Evolutionary conservation across 2,329 filamentous ascomycete species (phyloP).

Genomic region (Nemania abortiva): DNA sequence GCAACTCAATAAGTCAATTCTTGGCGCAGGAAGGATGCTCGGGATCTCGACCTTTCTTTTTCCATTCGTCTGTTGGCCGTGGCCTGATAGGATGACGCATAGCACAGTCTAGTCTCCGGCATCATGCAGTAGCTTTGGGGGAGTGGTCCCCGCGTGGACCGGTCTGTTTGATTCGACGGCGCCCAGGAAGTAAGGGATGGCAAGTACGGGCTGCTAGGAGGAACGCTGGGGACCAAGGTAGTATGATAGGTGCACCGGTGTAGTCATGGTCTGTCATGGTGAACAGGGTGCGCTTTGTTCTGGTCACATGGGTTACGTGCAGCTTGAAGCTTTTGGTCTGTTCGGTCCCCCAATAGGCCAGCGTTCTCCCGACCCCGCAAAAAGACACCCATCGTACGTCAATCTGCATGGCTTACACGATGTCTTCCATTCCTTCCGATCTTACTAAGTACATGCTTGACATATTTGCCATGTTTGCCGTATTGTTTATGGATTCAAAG

Average conservation of each 20-base stretch:
- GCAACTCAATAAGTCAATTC: conserved; percentile 22
- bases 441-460: conserved; percentile 7
- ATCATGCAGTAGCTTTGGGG: conserved; percentile 34
- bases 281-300: conserved; percentile 29
- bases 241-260: conserved; percentile 38
- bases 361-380: conserved; percentile 32
- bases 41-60: conserved; percentile 32
- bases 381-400: conserved; percentile 31
- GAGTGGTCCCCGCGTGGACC: conserved; percentile 29
- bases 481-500: neutral
- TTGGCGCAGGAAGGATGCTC: conserved; percentile 31
- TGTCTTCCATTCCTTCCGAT: conserved; percentile 10
- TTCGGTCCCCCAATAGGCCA: conserved; percentile 18
- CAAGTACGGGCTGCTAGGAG: conserved; percentile 4
- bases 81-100: conserved; percentile 35
- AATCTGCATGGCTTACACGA: conserved; percentile 34
- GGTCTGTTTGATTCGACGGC: conserved; percentile 39
- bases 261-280: conserved; percentile 38
- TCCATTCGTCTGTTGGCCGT: conserved; percentile 30
- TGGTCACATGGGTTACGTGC: conserved; percentile 42
- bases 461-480: neutral
- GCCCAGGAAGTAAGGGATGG: conserved; percentile 18
- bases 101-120: conserved; percentile 36
- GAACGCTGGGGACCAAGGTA: conserved; percentile 30
- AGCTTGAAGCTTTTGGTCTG: conserved; percentile 28